Conservation (phyloP, 495 filamentous ascomycete genomes). For the Hypoxylon perforatum region DNA sequence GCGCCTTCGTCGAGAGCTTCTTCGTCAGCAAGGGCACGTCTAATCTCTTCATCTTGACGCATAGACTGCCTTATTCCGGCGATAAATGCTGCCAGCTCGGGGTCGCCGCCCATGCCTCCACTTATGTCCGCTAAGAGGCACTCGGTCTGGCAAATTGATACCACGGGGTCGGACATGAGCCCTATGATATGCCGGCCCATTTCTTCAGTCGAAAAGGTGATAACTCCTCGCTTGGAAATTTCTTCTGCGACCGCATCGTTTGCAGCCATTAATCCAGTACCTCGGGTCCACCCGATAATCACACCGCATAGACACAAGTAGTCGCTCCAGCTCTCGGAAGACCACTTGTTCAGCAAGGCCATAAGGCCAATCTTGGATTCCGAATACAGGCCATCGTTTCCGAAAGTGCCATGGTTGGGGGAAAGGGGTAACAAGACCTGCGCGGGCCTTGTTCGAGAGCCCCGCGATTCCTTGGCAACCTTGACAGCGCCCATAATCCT, state of each 20-base stretch:
- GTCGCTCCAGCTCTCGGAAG: slow-evolving; percentile 94
- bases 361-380: slow-evolving; percentile 96
- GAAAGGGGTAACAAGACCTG: slow-evolving; percentile 95
- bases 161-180: slow-evolving; percentile 90
- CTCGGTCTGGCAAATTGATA: slow-evolving; percentile 94
- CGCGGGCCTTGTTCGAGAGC: slow-evolving; percentile 91
- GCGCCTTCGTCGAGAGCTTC: slow-evolving; percentile 96
- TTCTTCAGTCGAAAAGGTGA: slow-evolving; percentile 97
- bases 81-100: slow-evolving; percentile 91
- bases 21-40: slow-evolving; percentile 90
- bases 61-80: slow-evolving; percentile 85
- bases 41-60: slow-evolving; percentile 90
- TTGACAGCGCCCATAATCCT: slow-evolving; percentile 91
- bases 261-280: slow-evolving; percentile 94
- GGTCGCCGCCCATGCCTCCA: slow-evolving; percentile 94
- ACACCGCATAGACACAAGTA: slow-evolving; percentile 98
- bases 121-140: slow-evolving; percentile 96
- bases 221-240: slow-evolving; percentile 90
- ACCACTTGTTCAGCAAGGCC: slow-evolving; percentile 96
- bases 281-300: slow-evolving; percentile 98
- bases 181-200: slow-evolving; percentile 98
- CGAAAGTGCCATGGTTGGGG: slow-evolving; percentile 97
- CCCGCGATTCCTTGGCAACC: slow-evolving; percentile 81
- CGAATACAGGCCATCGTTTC: slow-evolving; percentile 96
- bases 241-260: slow-evolving; percentile 97